Percentiles rank a stretch among this genome's conserved stretches.
Conservation (phyloP, 2,329 filamentous ascomycete species). For the Epichloe gansuensis region DNA sequence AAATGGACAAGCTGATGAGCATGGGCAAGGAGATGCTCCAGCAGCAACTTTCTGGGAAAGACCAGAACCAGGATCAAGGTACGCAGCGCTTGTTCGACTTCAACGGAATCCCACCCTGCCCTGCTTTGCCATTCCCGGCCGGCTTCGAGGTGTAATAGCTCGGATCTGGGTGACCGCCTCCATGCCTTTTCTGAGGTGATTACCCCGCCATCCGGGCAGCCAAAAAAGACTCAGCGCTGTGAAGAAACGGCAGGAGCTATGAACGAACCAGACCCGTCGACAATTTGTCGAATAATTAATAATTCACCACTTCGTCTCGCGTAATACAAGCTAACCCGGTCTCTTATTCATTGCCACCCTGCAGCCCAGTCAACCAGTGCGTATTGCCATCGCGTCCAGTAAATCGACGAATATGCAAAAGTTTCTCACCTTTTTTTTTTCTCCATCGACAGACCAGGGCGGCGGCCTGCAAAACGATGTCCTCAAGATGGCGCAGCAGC, state of each 20-base stretch:
- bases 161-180: background rate
- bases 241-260: background rate
- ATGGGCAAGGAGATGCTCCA: slow-evolving; percentile 20
- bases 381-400: background rate
- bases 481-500: slow-evolving; percentile 32
- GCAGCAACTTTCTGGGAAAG: slow-evolving; percentile 4
- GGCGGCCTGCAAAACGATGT: slow-evolving; percentile 32
- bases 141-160: background rate
- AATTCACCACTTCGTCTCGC: no score
- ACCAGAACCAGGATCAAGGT: background rate
- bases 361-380: slow-evolving; percentile 8
- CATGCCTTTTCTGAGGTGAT: no score
- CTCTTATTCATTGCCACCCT: background rate
- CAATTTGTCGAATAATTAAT: background rate
- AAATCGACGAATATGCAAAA: no score
- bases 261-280: background rate
- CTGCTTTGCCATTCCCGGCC: background rate
- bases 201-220: background rate
- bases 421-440: background rate
- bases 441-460: slow-evolving; percentile 4
- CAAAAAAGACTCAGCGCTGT: background rate
- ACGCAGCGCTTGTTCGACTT: background rate
- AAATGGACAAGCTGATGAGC: slow-evolving; percentile 27
- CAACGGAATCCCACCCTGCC: no score
- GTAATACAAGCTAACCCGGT: background rate